Evolutionary conservation across 768 basidiomycete genomes (phyloP).

Genomic region (Agaricus blazei): DNA sequence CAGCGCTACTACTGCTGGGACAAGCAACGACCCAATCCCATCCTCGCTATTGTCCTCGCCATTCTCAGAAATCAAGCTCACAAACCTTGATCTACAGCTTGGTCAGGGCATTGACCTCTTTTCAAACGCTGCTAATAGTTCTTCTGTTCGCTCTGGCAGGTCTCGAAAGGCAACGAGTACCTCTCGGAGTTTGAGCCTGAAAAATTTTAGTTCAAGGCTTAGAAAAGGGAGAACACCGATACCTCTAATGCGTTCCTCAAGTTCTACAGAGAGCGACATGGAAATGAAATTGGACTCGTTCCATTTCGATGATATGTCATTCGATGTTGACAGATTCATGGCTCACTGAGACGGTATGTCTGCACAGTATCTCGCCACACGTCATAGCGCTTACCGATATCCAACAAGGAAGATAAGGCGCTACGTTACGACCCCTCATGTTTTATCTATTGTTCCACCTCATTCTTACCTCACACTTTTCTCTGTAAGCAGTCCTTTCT

Average conservation of each 20-base stretch:
- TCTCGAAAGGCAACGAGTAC: neutral
- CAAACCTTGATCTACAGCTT: neutral
- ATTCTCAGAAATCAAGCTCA: neutral
- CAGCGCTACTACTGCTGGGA: neutral
- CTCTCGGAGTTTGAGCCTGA: constrained; percentile 9
- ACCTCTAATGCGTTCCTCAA: neutral
- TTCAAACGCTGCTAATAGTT: neutral
- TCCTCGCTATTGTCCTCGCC: neutral
- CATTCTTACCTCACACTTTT: neutral
- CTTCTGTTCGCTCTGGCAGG: neutral
- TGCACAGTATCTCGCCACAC: neutral
- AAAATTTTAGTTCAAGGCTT: constrained; percentile 4
- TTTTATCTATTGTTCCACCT: neutral
- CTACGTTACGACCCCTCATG: neutral
- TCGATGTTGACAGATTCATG: constrained; percentile 56
- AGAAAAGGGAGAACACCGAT: neutral
- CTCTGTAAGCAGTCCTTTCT: no score
- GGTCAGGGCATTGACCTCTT: constrained; percentile 8
- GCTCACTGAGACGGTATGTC: neutral
- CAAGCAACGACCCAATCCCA: neutral
- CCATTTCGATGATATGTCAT: constrained; percentile 67
- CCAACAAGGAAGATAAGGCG: no score
- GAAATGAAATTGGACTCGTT: constrained; percentile 71
- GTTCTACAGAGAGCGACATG: constrained; percentile 30
- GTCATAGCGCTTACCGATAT: neutral